A percentile compares a stretch with the other conserved stretches of the same genome.
These are phyloP conservation scores for Debaryomycetaceae sp. DNA, from an alignment of 1,139 yeast genomes.

Conservation along the genomic window DNA sequence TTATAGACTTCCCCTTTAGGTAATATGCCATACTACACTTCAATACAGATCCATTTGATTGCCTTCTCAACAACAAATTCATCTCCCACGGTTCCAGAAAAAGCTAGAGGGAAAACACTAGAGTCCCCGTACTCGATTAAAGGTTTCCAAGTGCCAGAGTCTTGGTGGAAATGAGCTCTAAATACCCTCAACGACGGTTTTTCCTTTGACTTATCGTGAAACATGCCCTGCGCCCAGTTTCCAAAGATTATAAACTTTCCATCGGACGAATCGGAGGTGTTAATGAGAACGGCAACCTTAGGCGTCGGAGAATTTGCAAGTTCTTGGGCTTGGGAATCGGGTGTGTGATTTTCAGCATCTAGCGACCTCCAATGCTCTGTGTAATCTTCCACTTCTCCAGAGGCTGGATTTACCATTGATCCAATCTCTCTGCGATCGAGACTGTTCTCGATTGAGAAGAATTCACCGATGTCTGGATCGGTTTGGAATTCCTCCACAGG, in stretches of 20 bases:
- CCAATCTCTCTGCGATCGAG: conserved; percentile 54
- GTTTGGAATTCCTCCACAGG: conserved; percentile 20
- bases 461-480: conserved; percentile 46
- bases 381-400: conserved; percentile 43
- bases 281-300: conserved; percentile 27
- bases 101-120: conserved; percentile 21
- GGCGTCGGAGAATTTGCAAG: conserved; percentile 13
- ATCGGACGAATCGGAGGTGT: conserved; percentile 12
- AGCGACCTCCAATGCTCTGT: conserved; percentile 58
- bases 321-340: conserved; percentile 27
- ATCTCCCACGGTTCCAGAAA: conserved; percentile 11
- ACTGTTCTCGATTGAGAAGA: conserved; percentile 34
- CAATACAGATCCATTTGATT: conserved; percentile 21
- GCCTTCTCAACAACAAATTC: conserved; percentile 10
- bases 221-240: conserved; percentile 52
- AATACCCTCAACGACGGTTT: conserved; percentile 25
- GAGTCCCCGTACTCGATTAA: conserved; percentile 26
- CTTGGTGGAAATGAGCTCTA: conserved; percentile 19
- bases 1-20: conserved; percentile 5
- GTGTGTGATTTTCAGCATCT: conserved; percentile 35
- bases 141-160: conserved; percentile 18
- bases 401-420: conserved; percentile 45
- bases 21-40: conserved; percentile 5
- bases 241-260: conserved; percentile 52
- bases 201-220: conserved; percentile 31